A percentile compares a stretch with the other conserved stretches of the same genome.
These are phyloP conservation scores for Toxicodendron radicans DNA, from an alignment of 345 rosid genomes.

Conservation along the genomic window DNA sequence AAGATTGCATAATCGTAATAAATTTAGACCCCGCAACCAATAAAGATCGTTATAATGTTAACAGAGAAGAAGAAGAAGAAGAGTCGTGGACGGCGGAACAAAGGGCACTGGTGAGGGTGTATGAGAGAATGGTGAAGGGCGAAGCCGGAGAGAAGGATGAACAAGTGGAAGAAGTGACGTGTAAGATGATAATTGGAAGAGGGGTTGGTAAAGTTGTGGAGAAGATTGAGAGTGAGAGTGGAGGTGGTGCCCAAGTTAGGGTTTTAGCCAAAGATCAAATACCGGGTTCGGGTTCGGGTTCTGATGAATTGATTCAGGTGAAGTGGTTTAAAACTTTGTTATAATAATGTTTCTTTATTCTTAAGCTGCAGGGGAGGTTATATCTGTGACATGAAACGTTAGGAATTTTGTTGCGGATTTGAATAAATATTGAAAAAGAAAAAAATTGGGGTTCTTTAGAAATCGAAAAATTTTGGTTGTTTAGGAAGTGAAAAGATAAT, in stretches of 20 bases:
- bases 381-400: not conserved
- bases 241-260: slow-evolving; percentile 48
- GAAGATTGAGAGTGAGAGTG: slow-evolving; percentile 55
- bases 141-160: slow-evolving; percentile 37
- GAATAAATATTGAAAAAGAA: no score
- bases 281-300: slow-evolving; percentile 51
- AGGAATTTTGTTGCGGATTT: no score
- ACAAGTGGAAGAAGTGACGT: slow-evolving; percentile 41
- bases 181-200: slow-evolving; percentile 54
- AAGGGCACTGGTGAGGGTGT: slow-evolving; percentile 57
- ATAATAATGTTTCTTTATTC: not conserved
- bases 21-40: not conserved
- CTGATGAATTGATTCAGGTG: slow-evolving; percentile 67
- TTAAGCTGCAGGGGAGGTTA: no score
- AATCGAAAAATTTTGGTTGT: not conserved
- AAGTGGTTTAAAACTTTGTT: not conserved
- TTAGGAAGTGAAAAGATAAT: no score
- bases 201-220: slow-evolving; percentile 42
- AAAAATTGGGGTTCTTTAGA: no score
- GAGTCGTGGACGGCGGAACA: slow-evolving; percentile 47
- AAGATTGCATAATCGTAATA: slow-evolving; percentile 38
- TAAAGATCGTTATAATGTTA: slow-evolving; percentile 10
- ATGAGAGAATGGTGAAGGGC: slow-evolving; percentile 59
- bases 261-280: slow-evolving; percentile 50
- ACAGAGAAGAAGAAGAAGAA: slow-evolving; percentile 24